A percentile compares a stretch with the other conserved stretches of the same genome.
These are phyloP conservation scores for Taphrina sp. DNA, from an alignment of 1,139 yeast species.

Conservation along the genomic window DNA sequence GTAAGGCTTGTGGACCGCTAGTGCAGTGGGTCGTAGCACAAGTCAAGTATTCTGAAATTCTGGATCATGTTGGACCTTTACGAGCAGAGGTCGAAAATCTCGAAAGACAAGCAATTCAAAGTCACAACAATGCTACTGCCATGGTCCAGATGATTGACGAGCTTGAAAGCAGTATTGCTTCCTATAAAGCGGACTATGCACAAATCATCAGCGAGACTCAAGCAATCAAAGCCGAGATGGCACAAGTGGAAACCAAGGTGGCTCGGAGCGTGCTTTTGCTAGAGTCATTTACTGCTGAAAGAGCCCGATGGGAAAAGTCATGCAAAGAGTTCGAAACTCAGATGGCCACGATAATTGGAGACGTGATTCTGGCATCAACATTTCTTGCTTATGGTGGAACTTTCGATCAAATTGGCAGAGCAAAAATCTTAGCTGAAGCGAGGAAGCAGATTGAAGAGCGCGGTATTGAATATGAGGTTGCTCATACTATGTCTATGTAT, in stretches of 20 bases:
- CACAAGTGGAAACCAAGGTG: conserved; percentile 59
- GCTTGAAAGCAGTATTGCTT: conserved; percentile 64
- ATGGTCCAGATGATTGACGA: conserved; percentile 79
- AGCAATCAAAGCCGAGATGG: conserved; percentile 68
- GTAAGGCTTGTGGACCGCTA: conserved; percentile 94
- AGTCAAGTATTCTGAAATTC: conserved; percentile 63
- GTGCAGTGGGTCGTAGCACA: conserved; percentile 90
- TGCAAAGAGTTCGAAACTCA: conserved; percentile 54
- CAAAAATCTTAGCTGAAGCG: conserved; percentile 49
- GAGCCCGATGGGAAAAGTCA: conserved; percentile 70
- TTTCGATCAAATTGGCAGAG: conserved; percentile 57
- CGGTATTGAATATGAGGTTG: conserved; percentile 50
- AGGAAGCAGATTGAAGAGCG: conserved; percentile 45
- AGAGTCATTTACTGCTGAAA: conserved; percentile 64
- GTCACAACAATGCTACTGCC: conserved; percentile 59
- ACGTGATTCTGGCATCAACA: conserved; percentile 63
- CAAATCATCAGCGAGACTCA: conserved; percentile 74
- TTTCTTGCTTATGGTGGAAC: conserved; percentile 62
- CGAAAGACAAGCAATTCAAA: conserved; percentile 61
- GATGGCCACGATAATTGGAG: conserved; percentile 59
- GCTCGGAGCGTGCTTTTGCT: conserved; percentile 62
- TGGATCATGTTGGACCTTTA: conserved; percentile 73
- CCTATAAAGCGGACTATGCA: conserved; percentile 68
- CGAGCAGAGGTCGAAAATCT: conserved; percentile 61
- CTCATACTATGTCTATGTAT: conserved; percentile 44